Percentiles rank a stretch among this genome's conserved stretches.
Conservation (phyloP, 2,329 filamentous ascomycete species). For the Dactylellina parvicollis region DNA sequence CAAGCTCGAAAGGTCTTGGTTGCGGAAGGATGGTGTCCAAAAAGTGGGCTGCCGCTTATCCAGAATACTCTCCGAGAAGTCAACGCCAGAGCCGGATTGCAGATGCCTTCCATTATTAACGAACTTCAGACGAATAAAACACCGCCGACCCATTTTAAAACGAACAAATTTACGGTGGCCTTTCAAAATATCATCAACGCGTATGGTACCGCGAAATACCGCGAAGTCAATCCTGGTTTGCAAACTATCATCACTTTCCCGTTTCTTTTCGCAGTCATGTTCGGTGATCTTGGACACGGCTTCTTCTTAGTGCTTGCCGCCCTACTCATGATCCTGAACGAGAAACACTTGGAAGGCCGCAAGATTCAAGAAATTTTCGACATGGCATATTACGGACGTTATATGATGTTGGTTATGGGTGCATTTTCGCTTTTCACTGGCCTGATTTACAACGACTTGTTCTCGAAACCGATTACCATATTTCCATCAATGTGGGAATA, state of each 20-base stretch:
- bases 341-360: slow-evolving; percentile 80
- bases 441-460: slow-evolving; percentile 96
- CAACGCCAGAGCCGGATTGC: slow-evolving; percentile 91
- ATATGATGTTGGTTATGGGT: slow-evolving; percentile 98
- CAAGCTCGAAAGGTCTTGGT: slow-evolving; percentile 94
- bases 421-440: slow-evolving; percentile 97
- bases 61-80: slow-evolving; percentile 95
- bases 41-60: slow-evolving; percentile 86
- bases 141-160: slow-evolving; percentile 95
- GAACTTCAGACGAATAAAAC: slow-evolving; percentile 97
- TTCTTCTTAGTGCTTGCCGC: slow-evolving; percentile 86
- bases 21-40: slow-evolving; percentile 96
- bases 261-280: slow-evolving; percentile 99
- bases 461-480: slow-evolving; percentile 89
- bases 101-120: slow-evolving; percentile 98
- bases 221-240: slow-evolving; percentile 94
- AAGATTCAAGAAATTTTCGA: slow-evolving; percentile 97
- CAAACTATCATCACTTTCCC: slow-evolving; percentile 97
- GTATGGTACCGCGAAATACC: slow-evolving; percentile 96
- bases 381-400: slow-evolving; percentile 98
- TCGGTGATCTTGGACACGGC: slow-evolving; percentile 96
- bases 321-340: slow-evolving; percentile 93
- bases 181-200: slow-evolving; percentile 99
- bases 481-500: slow-evolving; percentile 93
- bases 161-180: slow-evolving; percentile 96